Conservation (phyloP, 73 alveolate genomes). For the Tetrahymena malaccensis region DNA sequence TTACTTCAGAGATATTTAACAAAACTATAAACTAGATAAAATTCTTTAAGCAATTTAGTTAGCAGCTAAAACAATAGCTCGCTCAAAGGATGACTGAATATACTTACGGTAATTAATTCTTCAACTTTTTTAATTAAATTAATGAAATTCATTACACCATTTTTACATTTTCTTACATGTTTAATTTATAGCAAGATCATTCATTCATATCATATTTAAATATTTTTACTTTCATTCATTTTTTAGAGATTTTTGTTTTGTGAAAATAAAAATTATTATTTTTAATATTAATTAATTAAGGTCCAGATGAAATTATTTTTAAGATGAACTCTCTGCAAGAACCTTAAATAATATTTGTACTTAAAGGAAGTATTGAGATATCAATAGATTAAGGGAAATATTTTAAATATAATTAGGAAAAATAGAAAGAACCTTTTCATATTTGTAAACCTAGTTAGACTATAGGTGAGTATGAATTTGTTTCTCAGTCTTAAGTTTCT, state of each 20-base stretch:
- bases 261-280: neutral
- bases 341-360: neutral
- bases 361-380: neutral
- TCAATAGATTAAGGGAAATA: neutral
- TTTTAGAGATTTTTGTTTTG: no score
- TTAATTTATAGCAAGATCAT: no score
- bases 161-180: no score
- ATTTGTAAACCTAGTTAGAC: neutral
- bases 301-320: neutral
- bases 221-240: no score
- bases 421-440: neutral
- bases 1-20: neutral
- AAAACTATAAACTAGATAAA: neutral
- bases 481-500: neutral
- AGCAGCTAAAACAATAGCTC: neutral
- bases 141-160: no score
- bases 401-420: neutral
- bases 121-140: no score
- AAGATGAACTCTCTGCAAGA: neutral
- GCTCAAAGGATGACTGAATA: neutral
- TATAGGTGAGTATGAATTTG: neutral
- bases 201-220: no score
- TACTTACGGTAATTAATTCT: neutral
- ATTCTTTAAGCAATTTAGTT: neutral
- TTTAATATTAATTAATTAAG: neutral